These are phyloP conservation scores for Fusarium vanettenii DNA, from an alignment of 2,329 filamentous ascomycete species.

Conservation along the genomic window DNA sequence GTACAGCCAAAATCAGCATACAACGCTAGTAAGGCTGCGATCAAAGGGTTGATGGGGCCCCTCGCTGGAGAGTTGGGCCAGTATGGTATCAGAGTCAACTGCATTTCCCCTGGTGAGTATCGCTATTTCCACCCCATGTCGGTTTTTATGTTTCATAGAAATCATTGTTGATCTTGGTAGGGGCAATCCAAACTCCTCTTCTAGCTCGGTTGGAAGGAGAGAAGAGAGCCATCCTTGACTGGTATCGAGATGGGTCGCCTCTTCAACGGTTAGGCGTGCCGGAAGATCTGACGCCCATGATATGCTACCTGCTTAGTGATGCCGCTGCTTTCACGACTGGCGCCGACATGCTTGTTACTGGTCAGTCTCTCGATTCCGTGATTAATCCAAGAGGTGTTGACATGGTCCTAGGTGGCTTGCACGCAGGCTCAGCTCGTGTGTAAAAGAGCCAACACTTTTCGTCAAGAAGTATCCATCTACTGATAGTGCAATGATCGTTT, in stretches of 20 bases:
- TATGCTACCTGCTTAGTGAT: neutral
- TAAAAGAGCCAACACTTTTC: too few relatives aligned
- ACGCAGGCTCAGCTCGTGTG: neutral
- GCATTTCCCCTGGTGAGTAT: neutral
- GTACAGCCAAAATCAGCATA: neutral
- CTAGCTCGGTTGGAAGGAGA: neutral
- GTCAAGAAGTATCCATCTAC: too few relatives aligned
- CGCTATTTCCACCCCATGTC: neutral
- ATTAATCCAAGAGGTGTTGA: neutral
- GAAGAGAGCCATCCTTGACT: neutral
- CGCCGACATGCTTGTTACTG: neutral
- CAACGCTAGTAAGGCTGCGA: neutral
- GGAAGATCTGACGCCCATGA: neutral
- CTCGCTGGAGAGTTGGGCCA: neutral
- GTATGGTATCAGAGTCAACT: neutral
- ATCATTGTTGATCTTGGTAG: neutral
- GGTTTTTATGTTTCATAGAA: neutral
- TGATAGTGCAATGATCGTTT: too few relatives aligned
- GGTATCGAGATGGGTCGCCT: neutral
- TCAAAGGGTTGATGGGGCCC: neutral
- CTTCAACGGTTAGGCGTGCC: neutral
- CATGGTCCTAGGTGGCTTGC: neutral
- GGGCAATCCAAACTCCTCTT: neutral
- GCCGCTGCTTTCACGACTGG: neutral
- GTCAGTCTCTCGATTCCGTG: neutral